Evolutionary conservation across 148 eudicot species (phyloP).

Genomic region (Diospyros kaki): DNA sequence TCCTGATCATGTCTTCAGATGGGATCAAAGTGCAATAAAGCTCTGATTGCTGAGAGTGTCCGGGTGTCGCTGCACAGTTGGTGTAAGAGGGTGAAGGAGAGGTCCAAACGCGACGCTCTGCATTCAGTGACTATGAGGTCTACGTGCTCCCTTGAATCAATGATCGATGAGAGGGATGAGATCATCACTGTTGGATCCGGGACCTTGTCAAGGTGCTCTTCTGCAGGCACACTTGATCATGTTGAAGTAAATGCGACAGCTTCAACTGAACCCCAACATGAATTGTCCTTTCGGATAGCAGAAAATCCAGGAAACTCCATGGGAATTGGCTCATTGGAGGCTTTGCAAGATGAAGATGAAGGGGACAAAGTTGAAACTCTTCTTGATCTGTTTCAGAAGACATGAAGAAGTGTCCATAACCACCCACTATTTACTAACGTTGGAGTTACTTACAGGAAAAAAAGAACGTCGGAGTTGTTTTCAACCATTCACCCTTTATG

Average conservation of each 20-base stretch:
- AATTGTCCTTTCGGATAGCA: conserved; percentile 46
- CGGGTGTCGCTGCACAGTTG: conserved; percentile 92
- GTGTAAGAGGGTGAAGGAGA: conserved; percentile 91
- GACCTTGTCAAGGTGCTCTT: conserved; percentile 70
- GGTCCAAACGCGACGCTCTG: conserved; percentile 42
- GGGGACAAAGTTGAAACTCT: conserved; percentile 37
- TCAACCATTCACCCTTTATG: too few species aligned
- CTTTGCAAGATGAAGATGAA: conserved; percentile 15
- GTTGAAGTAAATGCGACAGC: conserved; percentile 26
- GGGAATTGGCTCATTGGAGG: conserved; percentile 10
- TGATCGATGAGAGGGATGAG: conserved; percentile 81
- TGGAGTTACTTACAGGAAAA: too few species aligned
- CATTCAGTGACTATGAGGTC: conserved; percentile 70
- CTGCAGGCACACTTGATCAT: conserved; percentile 54
- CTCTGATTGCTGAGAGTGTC: conserved; percentile 85
- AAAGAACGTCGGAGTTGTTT: too few species aligned
- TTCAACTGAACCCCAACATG: conserved; percentile 22
- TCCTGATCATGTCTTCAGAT: conserved; percentile 37
- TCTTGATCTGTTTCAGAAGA: conserved; percentile 54
- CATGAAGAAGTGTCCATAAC: conserved; percentile 13
- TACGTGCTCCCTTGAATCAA: conserved; percentile 57
- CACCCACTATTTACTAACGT: too few species aligned
- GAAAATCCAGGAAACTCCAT: conserved; percentile 38
- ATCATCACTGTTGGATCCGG: conserved; percentile 69
- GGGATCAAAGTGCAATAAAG: conserved; percentile 91